Evolutionary conservation across 2,329 filamentous ascomycete genomes (phyloP).

Genomic region (Phialophora verrucosa): DNA sequence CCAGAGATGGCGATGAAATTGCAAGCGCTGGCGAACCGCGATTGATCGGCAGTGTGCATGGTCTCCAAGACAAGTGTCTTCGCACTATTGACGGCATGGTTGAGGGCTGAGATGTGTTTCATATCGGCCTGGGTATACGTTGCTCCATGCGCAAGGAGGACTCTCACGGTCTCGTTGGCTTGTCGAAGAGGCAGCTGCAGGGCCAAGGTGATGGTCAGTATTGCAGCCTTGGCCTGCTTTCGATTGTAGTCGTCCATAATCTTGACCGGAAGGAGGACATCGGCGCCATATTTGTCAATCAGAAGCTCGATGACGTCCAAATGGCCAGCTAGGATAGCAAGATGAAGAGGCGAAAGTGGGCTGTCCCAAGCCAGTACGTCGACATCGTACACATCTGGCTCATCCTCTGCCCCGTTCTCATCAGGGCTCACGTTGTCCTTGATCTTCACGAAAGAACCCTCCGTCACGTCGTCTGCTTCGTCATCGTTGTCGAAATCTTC

Average conservation of each 20-base stretch:
- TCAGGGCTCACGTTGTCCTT: conserved; percentile 47
- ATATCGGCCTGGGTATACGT: conserved; percentile 75
- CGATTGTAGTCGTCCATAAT: conserved; percentile 54
- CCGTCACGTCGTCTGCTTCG: conserved; percentile 54
- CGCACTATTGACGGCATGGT: conserved; percentile 64
- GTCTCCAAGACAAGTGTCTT: conserved; percentile 53
- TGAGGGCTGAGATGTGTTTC: conserved; percentile 67
- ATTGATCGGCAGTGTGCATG: conserved; percentile 63
- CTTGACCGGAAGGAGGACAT: conserved; percentile 76
- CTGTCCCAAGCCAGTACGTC: conserved; percentile 81
- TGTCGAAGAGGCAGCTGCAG: conserved; percentile 67
- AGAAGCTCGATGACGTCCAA: conserved; percentile 71
- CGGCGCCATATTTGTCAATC: conserved; percentile 75
- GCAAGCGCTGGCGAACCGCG: conserved; percentile 64
- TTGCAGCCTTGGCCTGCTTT: conserved; percentile 59
- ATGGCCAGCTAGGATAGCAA: conserved; percentile 77
- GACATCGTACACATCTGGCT: conserved; percentile 80
- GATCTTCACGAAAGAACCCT: conserved; percentile 78
- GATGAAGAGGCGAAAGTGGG: conserved; percentile 74
- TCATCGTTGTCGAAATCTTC: conserved; percentile 46
- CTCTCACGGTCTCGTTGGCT: conserved; percentile 67
- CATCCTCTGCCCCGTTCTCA: conserved; percentile 63
- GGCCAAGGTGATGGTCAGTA: conserved; percentile 73
- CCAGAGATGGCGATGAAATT: conserved; percentile 64
- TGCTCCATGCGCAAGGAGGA: conserved; percentile 72